Evolutionary conservation across 140 eudicot species (phyloP), one percentile per base, ranked within the genome.

Genomic region (Oenanthe javanica): DNA sequence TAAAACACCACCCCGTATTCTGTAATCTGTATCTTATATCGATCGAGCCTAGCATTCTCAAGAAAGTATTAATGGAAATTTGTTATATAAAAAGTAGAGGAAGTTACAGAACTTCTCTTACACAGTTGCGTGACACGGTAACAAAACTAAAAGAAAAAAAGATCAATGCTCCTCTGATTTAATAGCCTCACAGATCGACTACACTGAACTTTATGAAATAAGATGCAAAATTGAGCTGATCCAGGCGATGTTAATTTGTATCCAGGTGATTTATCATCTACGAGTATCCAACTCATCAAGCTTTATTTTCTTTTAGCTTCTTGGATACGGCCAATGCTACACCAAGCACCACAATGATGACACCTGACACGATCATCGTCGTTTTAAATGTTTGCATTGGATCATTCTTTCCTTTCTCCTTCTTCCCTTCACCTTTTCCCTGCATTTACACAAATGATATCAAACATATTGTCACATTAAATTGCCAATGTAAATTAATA

Each of bases 351-450:
- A 42, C 49, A 72, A 72, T 72, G 46, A 72, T n/a, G 5, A 72
- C 76, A 42, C 76, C 76, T 40, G 76, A 72, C 0, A 72, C 76
- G 9, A 40, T 72, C 48, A 72, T 42, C 12, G 76, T 42, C 0
- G 48, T 72, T 40, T 72, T 72, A 72, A 72, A 72, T 72, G 49
- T 72, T 42, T 72, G 76, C 76, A 72, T 38, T 2, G 76, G 25
- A 38, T 72, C 76, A 42, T 72, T 72, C 49, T 42, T 72, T 72
- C 76, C 76, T 42, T 18, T 3, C 15, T 14, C 31, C 51, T 42
- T 42, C 10, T 70, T 31, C 50, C 8, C 51, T 72, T 18, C 50
- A 19, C 25, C 9, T 13, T 2, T 19, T 42, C 6, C 50, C 76
- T 72, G 76, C 76, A 42, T 15, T 18, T 19, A 42, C 49, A 72